Evolutionary conservation across 495 filamentous ascomycete genomes (phyloP), one percentile per base, ranked within the genome.

Genomic region (Neurospora terricola): DNA sequence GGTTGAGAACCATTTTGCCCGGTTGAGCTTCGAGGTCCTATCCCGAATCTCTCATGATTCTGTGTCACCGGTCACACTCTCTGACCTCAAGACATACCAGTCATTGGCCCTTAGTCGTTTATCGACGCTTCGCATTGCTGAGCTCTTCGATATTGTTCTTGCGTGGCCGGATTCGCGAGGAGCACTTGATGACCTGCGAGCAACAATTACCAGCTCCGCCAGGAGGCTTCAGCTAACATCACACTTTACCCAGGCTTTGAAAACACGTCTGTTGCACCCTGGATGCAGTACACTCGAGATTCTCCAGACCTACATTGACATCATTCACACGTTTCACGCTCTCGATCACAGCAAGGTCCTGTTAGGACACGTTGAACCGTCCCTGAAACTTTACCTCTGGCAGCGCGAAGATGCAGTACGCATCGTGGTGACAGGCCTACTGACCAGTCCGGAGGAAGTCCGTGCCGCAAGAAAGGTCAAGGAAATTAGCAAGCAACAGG

Each of bases 371-470:
- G 91, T 97, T 54, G 93, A 94, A 18, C 88, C 90, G 38, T 90
- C 91, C 1, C 90, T 99, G 72, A 92, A 94, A 48, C 82, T 91
- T 21, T 98, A 98, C 77, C 86, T 99, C 38, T 92, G 92, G 70
- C 92, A 93, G n/a, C 88, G 96, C n/a, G 93, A 97, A 68, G 95
- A 99, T 76, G 95, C 96, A 0, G 90, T 97, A 27, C 89, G 89
- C 71, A 91, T 93, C 34, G 93, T 99, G 72, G 93, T 98, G 23
- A 87, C 89, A 3, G 96, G 96, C 34, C 86, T 98, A 43, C 84
- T 99, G 34, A 88, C 93, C 34, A 92, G 92, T 73, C 81, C 87
- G 4, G 82, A 87, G 3, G 86, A 89, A 42, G 77, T 83, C 0
- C 73, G 74, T 36, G 76, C 73, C 9, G 76, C 71, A 37, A 72